Evolutionary conservation across 331 rosid genomes (phyloP).

Genomic region (Acacia concinna): DNA sequence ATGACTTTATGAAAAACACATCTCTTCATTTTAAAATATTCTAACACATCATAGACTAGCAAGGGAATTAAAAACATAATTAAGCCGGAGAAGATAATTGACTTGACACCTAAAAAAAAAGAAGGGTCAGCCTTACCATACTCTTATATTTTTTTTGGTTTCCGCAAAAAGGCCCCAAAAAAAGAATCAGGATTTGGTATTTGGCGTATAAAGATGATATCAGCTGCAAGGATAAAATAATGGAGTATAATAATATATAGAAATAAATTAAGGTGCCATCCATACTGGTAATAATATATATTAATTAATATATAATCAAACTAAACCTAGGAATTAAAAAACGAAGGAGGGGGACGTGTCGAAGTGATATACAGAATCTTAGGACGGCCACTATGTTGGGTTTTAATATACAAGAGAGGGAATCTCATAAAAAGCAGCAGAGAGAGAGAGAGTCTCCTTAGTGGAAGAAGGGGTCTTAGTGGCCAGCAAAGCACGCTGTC

Average conservation of each 20-base stretch:
- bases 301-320: neutral
- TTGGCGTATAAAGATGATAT: constrained; percentile 29
- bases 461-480: constrained; percentile 50
- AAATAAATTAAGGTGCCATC: neutral
- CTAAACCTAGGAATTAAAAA: neutral
- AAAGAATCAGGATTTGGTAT: constrained; percentile 36
- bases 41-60: no score
- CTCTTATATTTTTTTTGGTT: neutral
- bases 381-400: constrained; percentile 48
- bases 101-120: neutral
- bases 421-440: constrained; percentile 57
- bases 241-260: neutral
- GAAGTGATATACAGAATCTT: constrained; percentile 48
- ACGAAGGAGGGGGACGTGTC: constrained; percentile 15
- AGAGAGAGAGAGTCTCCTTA: constrained; percentile 39
- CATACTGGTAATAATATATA: neutral
- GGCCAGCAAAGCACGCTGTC: constrained; percentile 51
- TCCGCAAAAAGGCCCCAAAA: constrained; percentile 13
- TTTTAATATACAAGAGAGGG: constrained; percentile 36
- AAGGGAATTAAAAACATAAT: constrained; percentile 33
- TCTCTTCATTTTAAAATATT: no score
- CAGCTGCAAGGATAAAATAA: constrained; percentile 1
- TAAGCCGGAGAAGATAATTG: constrained; percentile 6
- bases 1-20: no score
- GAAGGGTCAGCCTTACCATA: neutral